Base-by-base conservation (phyloP, 2,329 filamentous ascomycete species). In the Clonostachys chloroleuca region DNA sequence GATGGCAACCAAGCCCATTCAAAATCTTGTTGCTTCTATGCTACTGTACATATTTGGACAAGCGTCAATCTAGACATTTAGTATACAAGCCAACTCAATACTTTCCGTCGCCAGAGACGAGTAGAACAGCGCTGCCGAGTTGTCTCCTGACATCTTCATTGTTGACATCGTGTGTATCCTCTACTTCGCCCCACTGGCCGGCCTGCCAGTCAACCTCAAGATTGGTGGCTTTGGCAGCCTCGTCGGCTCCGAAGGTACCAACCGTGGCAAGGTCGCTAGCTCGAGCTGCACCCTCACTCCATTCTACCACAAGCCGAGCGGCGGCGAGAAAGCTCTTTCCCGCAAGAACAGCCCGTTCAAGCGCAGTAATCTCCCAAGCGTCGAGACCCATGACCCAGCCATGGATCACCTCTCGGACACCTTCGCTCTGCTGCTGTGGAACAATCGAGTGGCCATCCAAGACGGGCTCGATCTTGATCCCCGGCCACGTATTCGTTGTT, bases 91-190 rank as follows among this genome's bases (percentile, higher is more conserved):
- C 9, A 30, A 10, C 9, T 30, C 24, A 30, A 10, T 30, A 30
- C 8, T 30, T 8, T 39, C 68, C 65, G 7, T 66, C 73, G 2
- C 87, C 87, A 47, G 81, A 84, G 10, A 96, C 87, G 44, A 97
- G 70, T 59, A 97, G 63, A 14, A 96, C 77, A 12, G 90, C 88
- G 63, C 90, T 95, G 13, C 92, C 94, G 50, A 97, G 70, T 70
- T 97, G 94, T 59, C 92, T 79, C 61, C 83, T 80, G 54, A 97
- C 57, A 66, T 99, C 94, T 67, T 95, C 92, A 66, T 85, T 88
- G 59, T 95, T 87, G 1, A 99, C 94, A 73, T 99, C 94, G 68
- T 99, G 94, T 30, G 92, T 96, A 67, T 99, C 92, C 65, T 99
- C 94, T 1, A 99, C 94, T 73, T 96, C 92, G 9, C 94, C 94